Evolutionary conservation across 208 protist genomes (phyloP), one percentile per base, ranked within the genome.

Genomic region (Leptomonas pyrrhocoris): DNA sequence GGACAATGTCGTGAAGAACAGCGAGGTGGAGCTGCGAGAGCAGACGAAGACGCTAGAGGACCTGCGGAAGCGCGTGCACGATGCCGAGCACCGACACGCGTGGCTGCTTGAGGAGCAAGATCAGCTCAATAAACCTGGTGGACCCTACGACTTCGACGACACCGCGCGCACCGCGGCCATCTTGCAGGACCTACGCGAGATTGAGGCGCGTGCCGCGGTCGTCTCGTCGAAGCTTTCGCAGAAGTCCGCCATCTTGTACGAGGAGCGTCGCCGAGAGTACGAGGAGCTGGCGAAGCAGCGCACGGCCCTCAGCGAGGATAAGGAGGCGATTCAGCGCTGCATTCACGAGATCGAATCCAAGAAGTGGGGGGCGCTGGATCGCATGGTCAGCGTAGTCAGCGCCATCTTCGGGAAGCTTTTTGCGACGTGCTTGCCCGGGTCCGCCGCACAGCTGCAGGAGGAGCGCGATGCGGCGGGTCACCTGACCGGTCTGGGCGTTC

Each of bases 381-480:
- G 86, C 19, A 99, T 99, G 77, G 98, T 98, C 63, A 68, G 68
- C 34, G 97, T 99, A 68, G 98, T 99, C 18, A 98, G 95, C 85
- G 77, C 57, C 36, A 96, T 99, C 74, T 99, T 99, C 86, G 94
- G 97, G 38, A 94, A 88, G 6, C 99, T 99, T 53, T 99, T 99
- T 74, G 92, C 89, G 11, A 97, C 93, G 0, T 93, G 99, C 25
- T 81, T 99, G 34, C 98, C 98, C 13, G 98, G 98, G 8, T 90
- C 98, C 31, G 82, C 95, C 3, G 88, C 99, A 2, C 84, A 92
- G 54, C 84, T 98, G 53, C 61, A 80, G 8, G 96, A 98, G 68
- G 96, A 98, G 64, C 77, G 85, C 9, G 79, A 97, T 67, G 86
- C 84, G 31, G 51, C 81, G 2, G 48, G 80, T 13, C 86, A 93